Evolutionary conservation across 257 asterid genomes (phyloP), one percentile per base, ranked within the genome.

Genomic region (Nicotiana benthamiana): DNA sequence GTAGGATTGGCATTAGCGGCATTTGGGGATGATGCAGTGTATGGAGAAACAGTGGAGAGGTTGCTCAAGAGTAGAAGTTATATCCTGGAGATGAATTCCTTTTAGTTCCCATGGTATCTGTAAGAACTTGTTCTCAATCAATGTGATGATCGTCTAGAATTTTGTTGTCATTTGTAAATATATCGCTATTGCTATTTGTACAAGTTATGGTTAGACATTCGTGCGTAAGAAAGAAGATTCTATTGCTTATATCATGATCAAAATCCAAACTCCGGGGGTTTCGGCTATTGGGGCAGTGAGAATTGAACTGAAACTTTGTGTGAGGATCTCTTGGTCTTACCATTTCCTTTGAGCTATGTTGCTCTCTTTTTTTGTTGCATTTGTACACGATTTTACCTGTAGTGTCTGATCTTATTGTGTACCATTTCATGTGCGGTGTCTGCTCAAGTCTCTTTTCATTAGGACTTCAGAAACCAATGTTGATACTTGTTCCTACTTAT

Each of bases 11-110:
- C 89, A 67, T 83, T 77, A 80, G 92, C 79, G 63, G 91, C 90
- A 9, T 91, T 91, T 36, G 93, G 91, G 6, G 79, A 57, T 3
- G 90, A 87, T 60, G 83, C 80, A 1, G 51, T 86, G 22, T 87
- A 87, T 53, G 83, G 83, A 1, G 90, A 89, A 83, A 90, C 92
- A 0, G 91, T 85, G 57, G 88, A 85, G 77, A 88, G 84, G 72
- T 68, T 91, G 89, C 86, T 89, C 26, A 89, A 88, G 66, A 67
- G 90, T 83, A 83, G 88, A 86, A 83, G 88, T 76, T 91, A 89
- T 66, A 83, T 91, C 81, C 91, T 89, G n/a, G 95, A 91, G 84
- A 91, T 91, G 93, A 89, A 91, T 86, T 87, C 95, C 6, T 89
- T 91, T 77, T 91, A 66, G 77, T 54, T 67, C 48, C 32, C 15